These are phyloP conservation scores for Colletotrichum cuscutae DNA, from an alignment of 2,329 filamentous ascomycete species.

Conservation along the genomic window DNA sequence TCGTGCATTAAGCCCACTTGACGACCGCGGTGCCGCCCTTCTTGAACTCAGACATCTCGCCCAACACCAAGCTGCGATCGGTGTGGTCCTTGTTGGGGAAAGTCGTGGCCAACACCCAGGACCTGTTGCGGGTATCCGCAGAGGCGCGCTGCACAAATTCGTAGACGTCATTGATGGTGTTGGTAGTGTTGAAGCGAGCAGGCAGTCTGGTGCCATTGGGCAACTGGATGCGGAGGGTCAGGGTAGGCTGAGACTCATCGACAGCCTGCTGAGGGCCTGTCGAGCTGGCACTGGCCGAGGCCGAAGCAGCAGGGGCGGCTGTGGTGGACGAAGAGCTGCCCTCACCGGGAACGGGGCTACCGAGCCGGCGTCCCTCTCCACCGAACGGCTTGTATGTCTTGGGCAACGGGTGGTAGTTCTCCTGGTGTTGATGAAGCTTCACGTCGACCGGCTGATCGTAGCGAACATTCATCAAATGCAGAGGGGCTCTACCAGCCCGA, in stretches of 20 bases:
- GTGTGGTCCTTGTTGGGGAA: conserved; percentile 85
- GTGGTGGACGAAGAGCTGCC: conserved; percentile 32
- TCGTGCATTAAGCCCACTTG: conserved; percentile 58
- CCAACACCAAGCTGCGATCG: conserved; percentile 69
- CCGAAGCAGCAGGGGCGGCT: conserved; percentile 37
- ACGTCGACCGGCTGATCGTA: conserved; percentile 82
- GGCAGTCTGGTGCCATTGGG: conserved; percentile 80
- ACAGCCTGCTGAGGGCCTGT: conserved; percentile 49
- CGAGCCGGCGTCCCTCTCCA: conserved; percentile 78
- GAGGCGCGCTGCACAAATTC: conserved; percentile 76
- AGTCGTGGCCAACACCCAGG: conserved; percentile 82
- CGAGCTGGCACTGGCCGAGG: conserved; percentile 40
- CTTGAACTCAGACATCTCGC: conserved; percentile 73
- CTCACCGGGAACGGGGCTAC: conserved; percentile 78
- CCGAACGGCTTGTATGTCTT: conserved; percentile 81
- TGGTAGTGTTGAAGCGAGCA: conserved; percentile 84
- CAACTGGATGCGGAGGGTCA: conserved; percentile 81
- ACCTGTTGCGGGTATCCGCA: conserved; percentile 63
- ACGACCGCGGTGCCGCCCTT: conserved; percentile 73
- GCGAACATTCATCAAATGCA: conserved; percentile 81
- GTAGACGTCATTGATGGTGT: conserved; percentile 83
- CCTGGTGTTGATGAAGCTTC: conserved; percentile 79
- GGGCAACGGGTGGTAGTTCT: conserved; percentile 78
- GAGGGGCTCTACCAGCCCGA: conserved; percentile 77
- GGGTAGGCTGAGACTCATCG: conserved; percentile 73